phyloP scores from a whole-genome alignment of 768 basidiomycete species.

The Fomitopsis serialis region DNA sequence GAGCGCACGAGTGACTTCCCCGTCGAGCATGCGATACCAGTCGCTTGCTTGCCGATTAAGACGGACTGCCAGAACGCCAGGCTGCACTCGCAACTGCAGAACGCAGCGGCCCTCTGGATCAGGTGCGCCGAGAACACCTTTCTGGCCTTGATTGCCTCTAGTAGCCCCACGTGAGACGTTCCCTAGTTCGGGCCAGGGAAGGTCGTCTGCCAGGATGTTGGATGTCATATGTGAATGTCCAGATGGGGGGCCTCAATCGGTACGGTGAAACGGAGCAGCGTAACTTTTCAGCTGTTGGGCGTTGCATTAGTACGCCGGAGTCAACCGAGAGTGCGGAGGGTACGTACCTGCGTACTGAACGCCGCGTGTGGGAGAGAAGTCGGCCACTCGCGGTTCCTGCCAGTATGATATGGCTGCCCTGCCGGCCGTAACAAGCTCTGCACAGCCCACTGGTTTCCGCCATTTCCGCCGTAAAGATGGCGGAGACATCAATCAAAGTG shows the following conservation, averaged over 20 bases:
- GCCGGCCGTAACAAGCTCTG: background rate
- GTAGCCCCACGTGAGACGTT: conserved; percentile 83
- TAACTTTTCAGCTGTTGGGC: background rate
- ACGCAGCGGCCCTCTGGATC: conserved; percentile 72
- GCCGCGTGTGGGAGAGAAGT: background rate
- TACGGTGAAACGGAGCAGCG: background rate
- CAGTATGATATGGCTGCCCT: background rate
- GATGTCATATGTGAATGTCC: background rate
- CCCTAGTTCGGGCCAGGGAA: conserved; percentile 82
- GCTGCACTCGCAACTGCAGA: conserved; percentile 79
- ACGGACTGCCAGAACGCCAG: conserved; percentile 72
- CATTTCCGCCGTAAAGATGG: background rate
- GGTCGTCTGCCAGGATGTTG: conserved; percentile 57
- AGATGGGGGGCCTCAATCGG: background rate
- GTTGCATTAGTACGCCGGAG: background rate
- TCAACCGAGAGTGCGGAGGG: background rate
- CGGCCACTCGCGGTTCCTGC: background rate
- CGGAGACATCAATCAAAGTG: conserved; percentile 3
- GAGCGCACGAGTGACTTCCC: conserved; percentile 73
- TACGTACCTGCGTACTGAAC: background rate
- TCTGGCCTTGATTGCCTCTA: conserved; percentile 81
- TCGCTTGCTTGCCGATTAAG: conserved; percentile 75
- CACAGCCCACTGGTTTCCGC: background rate
- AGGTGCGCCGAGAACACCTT: conserved; percentile 66
- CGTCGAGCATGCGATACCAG: conserved; percentile 76